These are phyloP conservation scores for Yamadazyma dushanensis DNA, from an alignment of 1,139 yeast genomes.

Conservation along the genomic window DNA sequence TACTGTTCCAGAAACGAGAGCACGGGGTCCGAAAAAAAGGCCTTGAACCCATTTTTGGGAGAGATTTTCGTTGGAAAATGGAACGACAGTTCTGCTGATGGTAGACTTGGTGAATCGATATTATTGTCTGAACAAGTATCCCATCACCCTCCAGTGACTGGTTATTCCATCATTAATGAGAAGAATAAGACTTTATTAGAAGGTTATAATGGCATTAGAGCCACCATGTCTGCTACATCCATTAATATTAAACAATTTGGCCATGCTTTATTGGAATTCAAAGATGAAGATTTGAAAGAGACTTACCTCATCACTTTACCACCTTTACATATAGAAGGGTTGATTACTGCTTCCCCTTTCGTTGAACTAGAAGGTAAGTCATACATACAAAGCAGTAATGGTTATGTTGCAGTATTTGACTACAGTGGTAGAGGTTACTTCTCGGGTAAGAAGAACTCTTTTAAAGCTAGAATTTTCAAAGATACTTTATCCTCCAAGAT, in stretches of 20 bases:
- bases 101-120: conserved; percentile 64
- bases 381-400: conserved; percentile 76
- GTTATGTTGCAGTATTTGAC: conserved; percentile 72
- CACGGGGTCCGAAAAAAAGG: conserved; percentile 93
- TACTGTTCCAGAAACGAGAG: conserved; percentile 90
- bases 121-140: conserved; percentile 88
- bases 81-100: conserved; percentile 48
- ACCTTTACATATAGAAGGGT: conserved; percentile 93
- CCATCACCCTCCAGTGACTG: conserved; percentile 96
- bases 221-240: conserved; percentile 74
- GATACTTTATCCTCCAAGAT: conserved; percentile 46
- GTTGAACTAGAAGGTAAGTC: conserved; percentile 87
- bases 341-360: conserved; percentile 85
- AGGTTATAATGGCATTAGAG: conserved; percentile 88
- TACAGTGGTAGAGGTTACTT: conserved; percentile 93
- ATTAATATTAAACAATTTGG: conserved; percentile 89
- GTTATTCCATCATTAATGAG: conserved; percentile 75
- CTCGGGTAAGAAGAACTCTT: conserved; percentile 91
- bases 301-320: conserved; percentile 84
- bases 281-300: conserved; percentile 56
- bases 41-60: conserved; percentile 91
- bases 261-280: conserved; percentile 73
- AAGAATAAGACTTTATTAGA: conserved; percentile 66
- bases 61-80: conserved; percentile 90
- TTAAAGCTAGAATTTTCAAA: conserved; percentile 77